Percentiles rank a stretch among this genome's conserved stretches.
phyloP scores from a whole-genome alignment of 2,329 filamentous ascomycete genomes.

The Stagonosporopsis vannaccii region DNA sequence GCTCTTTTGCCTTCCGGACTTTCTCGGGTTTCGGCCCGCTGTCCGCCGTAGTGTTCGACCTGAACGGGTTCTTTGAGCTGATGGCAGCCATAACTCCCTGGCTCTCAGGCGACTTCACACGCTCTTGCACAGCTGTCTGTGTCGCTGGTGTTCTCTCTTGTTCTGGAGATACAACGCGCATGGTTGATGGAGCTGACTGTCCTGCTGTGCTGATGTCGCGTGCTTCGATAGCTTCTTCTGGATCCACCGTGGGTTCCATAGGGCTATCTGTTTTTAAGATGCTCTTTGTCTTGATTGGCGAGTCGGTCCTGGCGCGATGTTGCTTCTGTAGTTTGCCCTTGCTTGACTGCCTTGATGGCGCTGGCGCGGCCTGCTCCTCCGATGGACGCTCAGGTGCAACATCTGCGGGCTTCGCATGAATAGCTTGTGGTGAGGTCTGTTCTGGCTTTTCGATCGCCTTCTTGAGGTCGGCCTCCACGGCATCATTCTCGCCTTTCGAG shows the following conservation, averaged over 20 bases:
- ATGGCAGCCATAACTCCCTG: slow-evolving; percentile 32
- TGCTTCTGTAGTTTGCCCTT: slow-evolving; percentile 51
- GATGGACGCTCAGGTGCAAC: slow-evolving; percentile 38
- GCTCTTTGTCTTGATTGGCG: slow-evolving; percentile 43
- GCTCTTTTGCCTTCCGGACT: slow-evolving; percentile 65
- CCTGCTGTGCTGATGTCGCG: slow-evolving; percentile 21
- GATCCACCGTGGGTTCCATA: slow-evolving; percentile 31
- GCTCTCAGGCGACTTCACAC: slow-evolving; percentile 27
- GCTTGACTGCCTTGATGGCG: slow-evolving; percentile 43
- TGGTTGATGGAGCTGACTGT: slow-evolving; percentile 36
- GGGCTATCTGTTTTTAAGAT: slow-evolving; percentile 43
- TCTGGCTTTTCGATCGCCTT: slow-evolving; percentile 50
- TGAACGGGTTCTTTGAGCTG: slow-evolving; percentile 42
- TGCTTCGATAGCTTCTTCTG: slow-evolving; percentile 17
- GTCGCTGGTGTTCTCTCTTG: slow-evolving; percentile 2
- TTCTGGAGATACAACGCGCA: slow-evolving; percentile 47
- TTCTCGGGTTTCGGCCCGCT: slow-evolving; percentile 63
- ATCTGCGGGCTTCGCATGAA: slow-evolving; percentile 42
- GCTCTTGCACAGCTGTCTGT: slow-evolving; percentile 29
- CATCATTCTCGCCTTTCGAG: slow-evolving; percentile 39
- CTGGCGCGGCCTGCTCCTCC: slow-evolving; percentile 35
- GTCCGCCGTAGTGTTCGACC: slow-evolving; percentile 44
- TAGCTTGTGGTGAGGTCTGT: slow-evolving; percentile 41
- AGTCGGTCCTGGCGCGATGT: slow-evolving; percentile 40
- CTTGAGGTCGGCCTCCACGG: slow-evolving; percentile 54